Evolutionary conservation across 352 stramenopile genomes (phyloP), one percentile per base, ranked within the genome.

Genomic region (Lagenidium sp.): DNA sequence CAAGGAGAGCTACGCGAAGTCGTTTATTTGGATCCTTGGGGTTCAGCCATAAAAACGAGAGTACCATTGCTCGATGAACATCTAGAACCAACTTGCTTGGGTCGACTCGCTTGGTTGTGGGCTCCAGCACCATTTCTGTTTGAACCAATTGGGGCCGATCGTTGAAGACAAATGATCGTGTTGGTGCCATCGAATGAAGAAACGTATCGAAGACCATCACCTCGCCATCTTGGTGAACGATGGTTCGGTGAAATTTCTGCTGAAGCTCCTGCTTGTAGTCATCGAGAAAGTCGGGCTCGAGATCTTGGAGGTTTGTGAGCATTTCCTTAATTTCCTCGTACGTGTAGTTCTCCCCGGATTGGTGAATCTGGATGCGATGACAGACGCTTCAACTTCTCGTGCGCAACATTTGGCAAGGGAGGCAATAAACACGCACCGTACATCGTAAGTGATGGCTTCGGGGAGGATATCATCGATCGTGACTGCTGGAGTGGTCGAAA

Each of bases 131-230:
- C 18, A 91, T 68, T 46, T 91, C 78, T 15, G 73, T 88, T 50
- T 91, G 78, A 8, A 75, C 68, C 40, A 91, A 57, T 30, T 85
- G 68, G 28, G 82, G 50, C 6, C 78, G 68, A 35, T 88, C 60
- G 18, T 74, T 84, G 48, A 88, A 91, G 39, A 88, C 63, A 23
- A 87, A 83, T 23, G 63, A 82, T 19, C 78, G 66, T 25, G 73
- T 72, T 3, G 64, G 56, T 12, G 44, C 16, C 11, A 41, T 30
- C 1, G 36, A 57, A 0, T 75, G 54, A 21, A 85, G 44, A 26
- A 65, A 71, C 8, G 47, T 85, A 39, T 91, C 78, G 15, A 88
- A 25, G 12, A 91, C 75, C 0, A 67, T 78, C 21, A 88, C 57
- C 3, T 65, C n/a, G 6, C 67, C 56, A 42, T 85, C 65, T 23